These are phyloP conservation scores for Biscutella laevigata DNA, from an alignment of 441 rosid species.

Conservation along the genomic window DNA sequence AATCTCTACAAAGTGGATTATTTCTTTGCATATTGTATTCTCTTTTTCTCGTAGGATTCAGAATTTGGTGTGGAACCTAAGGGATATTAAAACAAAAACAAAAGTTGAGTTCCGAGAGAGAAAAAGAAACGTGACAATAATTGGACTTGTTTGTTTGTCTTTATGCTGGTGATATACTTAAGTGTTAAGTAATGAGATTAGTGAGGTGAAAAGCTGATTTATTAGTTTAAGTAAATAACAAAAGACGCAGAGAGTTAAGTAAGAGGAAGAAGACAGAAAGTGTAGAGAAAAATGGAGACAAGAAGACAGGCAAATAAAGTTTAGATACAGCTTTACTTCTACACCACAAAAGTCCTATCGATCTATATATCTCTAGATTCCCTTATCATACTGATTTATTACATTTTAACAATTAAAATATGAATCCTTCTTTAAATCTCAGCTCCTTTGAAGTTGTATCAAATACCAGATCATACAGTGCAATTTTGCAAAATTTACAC, in stretches of 20 bases:
- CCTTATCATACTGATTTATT: constrained; percentile 4
- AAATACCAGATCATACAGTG: too few relatives aligned
- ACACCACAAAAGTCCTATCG: constrained; percentile 24
- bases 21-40: too few relatives aligned
- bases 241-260: constrained; percentile 19
- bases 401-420: background rate
- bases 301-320: constrained; percentile 26
- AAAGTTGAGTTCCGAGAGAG: background rate
- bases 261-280: constrained; percentile 26
- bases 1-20: too few relatives aligned
- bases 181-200: constrained; percentile 11
- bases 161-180: constrained; percentile 13
- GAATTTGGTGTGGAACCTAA: background rate
- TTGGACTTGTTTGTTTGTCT: constrained; percentile 18
- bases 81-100: background rate
- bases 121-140: background rate
- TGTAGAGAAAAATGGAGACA: constrained; percentile 31
- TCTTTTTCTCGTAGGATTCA: background rate
- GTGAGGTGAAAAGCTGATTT: constrained; percentile 1
- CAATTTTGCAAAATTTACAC: too few relatives aligned
- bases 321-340: constrained; percentile 20
- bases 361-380: constrained; percentile 23
- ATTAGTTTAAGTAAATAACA: constrained; percentile 9
- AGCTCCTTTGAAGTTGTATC: too few relatives aligned
- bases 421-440: constrained; percentile 1